Percentiles rank a stretch among this genome's conserved stretches.
Evolutionary conservation across 176 grass and related monocot genomes (phyloP).

Genomic region (Aegilops longissima): DNA sequence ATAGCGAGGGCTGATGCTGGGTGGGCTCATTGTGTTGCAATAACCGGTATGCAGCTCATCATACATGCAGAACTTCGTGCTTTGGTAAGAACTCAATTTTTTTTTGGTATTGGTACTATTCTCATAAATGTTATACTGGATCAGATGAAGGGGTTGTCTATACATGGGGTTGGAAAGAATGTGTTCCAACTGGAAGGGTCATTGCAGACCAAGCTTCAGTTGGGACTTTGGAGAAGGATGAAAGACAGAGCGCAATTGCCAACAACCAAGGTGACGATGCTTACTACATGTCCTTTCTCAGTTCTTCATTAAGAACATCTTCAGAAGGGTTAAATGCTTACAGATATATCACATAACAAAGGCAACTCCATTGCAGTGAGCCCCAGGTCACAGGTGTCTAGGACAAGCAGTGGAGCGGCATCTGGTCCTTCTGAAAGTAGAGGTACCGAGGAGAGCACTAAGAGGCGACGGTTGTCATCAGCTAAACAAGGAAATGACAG

Average conservation of each 20-base stretch:
- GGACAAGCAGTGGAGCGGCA: conserved; percentile 54
- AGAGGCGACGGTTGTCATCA: conserved; percentile 78
- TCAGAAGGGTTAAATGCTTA: conserved; percentile 27
- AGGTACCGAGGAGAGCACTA: conserved; percentile 75
- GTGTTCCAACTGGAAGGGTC: conserved; percentile 83
- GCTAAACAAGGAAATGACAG: conserved; percentile 79
- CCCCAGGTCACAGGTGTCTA: conserved; percentile 76
- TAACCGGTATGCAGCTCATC: conserved; percentile 60
- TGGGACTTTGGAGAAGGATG: conserved; percentile 77
- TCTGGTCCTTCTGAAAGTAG: conserved; percentile 71
- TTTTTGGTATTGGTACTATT: conserved; percentile 10
- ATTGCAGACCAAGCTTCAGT: conserved; percentile 53
- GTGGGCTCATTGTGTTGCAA: conserved; percentile 92
- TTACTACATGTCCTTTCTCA: conserved; percentile 8
- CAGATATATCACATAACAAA: conserved; percentile 56
- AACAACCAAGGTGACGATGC: conserved; percentile 68
- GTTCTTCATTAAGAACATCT: conserved; percentile 1
- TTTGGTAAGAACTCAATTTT: neutral
- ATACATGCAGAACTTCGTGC: neutral
- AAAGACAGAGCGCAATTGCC: conserved; percentile 39
- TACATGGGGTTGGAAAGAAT: conserved; percentile 99
- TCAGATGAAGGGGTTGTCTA: conserved; percentile 89
- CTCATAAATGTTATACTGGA: conserved; percentile 37
- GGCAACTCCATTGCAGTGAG: conserved; percentile 78
- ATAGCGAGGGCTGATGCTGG: conserved; percentile 85